These are phyloP conservation scores for Elsinoe arachidis DNA, from an alignment of 2,329 filamentous ascomycete genomes.

Conservation along the genomic window DNA sequence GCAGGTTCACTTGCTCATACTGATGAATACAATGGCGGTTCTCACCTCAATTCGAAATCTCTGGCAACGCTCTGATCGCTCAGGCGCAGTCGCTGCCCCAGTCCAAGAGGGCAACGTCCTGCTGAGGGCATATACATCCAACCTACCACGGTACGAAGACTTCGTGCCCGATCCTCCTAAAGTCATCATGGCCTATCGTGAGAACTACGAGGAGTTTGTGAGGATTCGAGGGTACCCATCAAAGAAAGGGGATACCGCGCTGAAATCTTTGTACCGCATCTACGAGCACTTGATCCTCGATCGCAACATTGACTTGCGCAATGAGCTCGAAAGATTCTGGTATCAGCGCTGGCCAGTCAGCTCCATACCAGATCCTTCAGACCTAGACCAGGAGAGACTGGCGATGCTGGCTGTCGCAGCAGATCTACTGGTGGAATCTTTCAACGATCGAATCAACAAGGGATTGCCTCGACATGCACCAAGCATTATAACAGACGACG, in stretches of 20 bases:
- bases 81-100: background rate
- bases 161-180: background rate
- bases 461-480: too few species aligned
- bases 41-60: background rate
- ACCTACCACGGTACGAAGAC: background rate
- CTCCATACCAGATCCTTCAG: background rate
- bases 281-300: background rate
- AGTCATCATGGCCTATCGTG: background rate
- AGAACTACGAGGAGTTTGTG: background rate
- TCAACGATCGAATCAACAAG: too few species aligned
- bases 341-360: background rate
- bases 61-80: background rate
- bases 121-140: background rate
- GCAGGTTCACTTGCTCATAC: too few species aligned
- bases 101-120: background rate
- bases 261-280: background rate
- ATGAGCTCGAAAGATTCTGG: background rate
- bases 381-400: too few species aligned
- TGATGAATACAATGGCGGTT: background rate
- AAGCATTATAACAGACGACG: too few species aligned
- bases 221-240: background rate
- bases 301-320: background rate
- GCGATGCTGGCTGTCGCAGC: too few species aligned
- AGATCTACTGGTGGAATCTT: too few species aligned
- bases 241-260: background rate